Evolutionary conservation across 169 alveolate genomes (phyloP), one percentile per base, ranked within the genome.

Genomic region (Eimeria acervulina): DNA sequence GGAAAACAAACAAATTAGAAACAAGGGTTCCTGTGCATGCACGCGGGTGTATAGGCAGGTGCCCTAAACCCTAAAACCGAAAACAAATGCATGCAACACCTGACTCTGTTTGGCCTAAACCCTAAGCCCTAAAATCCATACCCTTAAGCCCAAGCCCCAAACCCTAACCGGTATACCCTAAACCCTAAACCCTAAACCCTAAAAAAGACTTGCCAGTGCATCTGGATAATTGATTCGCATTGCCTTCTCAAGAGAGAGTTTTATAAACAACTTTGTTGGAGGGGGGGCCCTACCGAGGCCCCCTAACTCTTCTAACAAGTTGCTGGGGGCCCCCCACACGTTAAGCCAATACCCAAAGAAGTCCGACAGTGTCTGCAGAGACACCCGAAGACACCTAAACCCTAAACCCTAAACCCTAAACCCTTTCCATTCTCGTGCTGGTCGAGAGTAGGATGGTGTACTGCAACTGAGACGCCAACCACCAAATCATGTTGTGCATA

Each of bases 331-430:
- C 51, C 76, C 94, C 94, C 94, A 88, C 36, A 42, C 84, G 47
- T 88, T 88, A 31, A 88, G 68, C 94, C 94, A 88, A 63, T 88
- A 88, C 47, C 83, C 94, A 44, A 88, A 88, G 68, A 88, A 88
- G 36, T 88, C 84, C 84, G 94, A 55, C 70, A 88, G 26, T 10
- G 76, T 70, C 94, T 88, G 70, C 42, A 66, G 21, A 19, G 42
- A 28, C 83, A 72, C 74, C 74, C 74, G n/a, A n/a, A n/a, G n/a
- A n/a, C 74, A 17, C 3, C 36, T 4, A n/a, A 33, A 33, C 80
- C 80, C 80, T 33, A 28, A 33, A 68, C 36, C 66, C 66, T 19
- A 55, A 55, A 47, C 55, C 55, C 55, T 47, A 47, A 47, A 47
- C 55, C 55, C 55, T 47, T 7, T 7, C 5, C 55, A n/a, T n/a